Conservation (phyloP, 2,329 filamentous ascomycete species). For the Colletotrichum shisoi region DNA sequence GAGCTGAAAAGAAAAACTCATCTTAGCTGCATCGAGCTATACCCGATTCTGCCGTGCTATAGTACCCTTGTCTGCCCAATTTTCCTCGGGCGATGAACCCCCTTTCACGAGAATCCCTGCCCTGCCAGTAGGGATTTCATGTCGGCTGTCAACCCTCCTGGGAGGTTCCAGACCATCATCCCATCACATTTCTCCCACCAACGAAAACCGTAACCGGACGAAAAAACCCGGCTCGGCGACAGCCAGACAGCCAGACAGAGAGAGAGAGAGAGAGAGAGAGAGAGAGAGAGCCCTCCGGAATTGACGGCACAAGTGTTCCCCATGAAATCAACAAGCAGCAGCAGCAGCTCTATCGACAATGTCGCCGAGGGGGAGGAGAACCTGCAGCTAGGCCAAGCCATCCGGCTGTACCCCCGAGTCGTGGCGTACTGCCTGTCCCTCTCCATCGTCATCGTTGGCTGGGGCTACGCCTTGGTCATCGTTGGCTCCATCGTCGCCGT, state of each 20-base stretch:
- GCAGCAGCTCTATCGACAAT: neutral
- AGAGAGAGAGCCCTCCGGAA: neutral
- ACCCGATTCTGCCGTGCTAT: slow-evolving; percentile 2
- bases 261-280: neutral
- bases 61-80: neutral
- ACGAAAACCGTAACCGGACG: neutral
- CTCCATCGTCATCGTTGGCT: slow-evolving; percentile 45
- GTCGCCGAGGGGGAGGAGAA: slow-evolving; percentile 30
- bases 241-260: neutral
- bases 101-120: neutral
- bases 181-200: neutral
- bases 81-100: neutral
- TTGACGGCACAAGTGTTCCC: neutral
- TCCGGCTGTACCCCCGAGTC: slow-evolving; percentile 44
- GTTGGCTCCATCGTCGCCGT: slow-evolving; percentile 45
- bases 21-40: slow-evolving; percentile 10
- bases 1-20: neutral
- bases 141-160: neutral
- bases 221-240: neutral
- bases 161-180: slow-evolving; percentile 8
- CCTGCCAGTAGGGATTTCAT: neutral
- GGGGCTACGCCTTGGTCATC: slow-evolving; percentile 45
- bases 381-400: slow-evolving; percentile 43
- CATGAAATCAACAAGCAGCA: slow-evolving; percentile 11
- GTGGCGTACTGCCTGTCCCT: slow-evolving; percentile 44